These are phyloP conservation scores for Colletotrichum tabaci DNA, from an alignment of 2,329 filamentous ascomycete genomes.

Conservation along the genomic window DNA sequence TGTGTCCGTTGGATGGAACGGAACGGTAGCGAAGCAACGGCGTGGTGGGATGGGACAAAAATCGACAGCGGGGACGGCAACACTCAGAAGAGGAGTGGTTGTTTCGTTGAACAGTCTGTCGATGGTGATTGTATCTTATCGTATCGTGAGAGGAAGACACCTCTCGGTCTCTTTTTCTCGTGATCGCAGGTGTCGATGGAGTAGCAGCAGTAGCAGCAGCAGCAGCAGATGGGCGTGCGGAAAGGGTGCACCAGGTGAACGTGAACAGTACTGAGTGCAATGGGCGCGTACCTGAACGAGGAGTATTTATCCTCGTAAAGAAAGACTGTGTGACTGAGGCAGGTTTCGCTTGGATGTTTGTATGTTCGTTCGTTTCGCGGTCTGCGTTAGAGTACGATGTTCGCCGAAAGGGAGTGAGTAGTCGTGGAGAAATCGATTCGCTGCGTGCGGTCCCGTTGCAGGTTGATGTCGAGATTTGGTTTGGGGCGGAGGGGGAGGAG, in stretches of 20 bases:
- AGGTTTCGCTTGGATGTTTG: background rate
- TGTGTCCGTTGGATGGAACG: constrained; percentile 2
- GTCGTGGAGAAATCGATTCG: constrained; percentile 39
- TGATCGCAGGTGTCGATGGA: constrained; percentile 14
- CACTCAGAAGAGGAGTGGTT: background rate
- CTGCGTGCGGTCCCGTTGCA: constrained; percentile 39
- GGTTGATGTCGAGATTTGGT: constrained; percentile 43
- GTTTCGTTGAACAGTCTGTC: background rate
- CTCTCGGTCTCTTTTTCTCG: background rate
- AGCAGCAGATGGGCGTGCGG: background rate
- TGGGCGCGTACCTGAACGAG: constrained; percentile 32
- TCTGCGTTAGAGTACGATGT: constrained; percentile 22
- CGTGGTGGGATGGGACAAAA: background rate
- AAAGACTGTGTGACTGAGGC: constrained; percentile 8
- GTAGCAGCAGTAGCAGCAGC: background rate
- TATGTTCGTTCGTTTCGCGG: constrained; percentile 21
- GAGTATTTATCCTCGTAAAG: constrained; percentile 22
- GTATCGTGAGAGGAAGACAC: background rate
- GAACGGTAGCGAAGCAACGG: background rate
- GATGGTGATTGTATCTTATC: background rate
- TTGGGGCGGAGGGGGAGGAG: constrained; percentile 44
- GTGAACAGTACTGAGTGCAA: constrained; percentile 12
- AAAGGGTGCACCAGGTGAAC: constrained; percentile 1
- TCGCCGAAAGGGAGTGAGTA: constrained; percentile 21
- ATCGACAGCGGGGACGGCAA: background rate